Percentiles rank a stretch among this genome's conserved stretches.
phyloP scores from a whole-genome alignment of 2,329 filamentous ascomycete species.

The Talaromyces sp. region DNA sequence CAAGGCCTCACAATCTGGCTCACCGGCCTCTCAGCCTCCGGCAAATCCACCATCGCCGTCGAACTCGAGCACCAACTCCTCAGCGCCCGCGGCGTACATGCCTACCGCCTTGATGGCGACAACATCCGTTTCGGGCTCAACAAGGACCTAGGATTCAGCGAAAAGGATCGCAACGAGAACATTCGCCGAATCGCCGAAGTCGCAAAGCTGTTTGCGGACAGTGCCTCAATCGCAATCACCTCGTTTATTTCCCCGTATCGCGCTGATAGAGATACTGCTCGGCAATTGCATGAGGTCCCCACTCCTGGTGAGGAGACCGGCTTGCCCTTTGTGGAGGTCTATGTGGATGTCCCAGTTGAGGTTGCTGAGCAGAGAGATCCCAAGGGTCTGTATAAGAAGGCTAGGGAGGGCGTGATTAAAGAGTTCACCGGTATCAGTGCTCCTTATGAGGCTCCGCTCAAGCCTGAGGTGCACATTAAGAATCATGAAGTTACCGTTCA shows the following conservation, averaged over 20 bases:
- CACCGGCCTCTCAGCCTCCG: conserved; percentile 90
- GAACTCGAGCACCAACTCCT: conserved; percentile 96
- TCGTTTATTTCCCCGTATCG: conserved; percentile 96
- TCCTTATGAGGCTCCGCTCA: conserved; percentile 85
- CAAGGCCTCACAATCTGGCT: conserved; percentile 95
- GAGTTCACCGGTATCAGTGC: conserved; percentile 95
- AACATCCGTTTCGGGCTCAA: conserved; percentile 98
- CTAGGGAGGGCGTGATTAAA: conserved; percentile 85
- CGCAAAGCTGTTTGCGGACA: conserved; percentile 93
- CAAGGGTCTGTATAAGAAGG: conserved; percentile 98
- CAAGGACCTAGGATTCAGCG: conserved; percentile 93
- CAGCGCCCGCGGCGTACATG: conserved; percentile 62
- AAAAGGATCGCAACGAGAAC: conserved; percentile 93
- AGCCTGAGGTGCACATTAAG: conserved; percentile 80
- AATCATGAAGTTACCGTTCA: conserved; percentile 78
- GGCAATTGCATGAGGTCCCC: conserved; percentile 67
- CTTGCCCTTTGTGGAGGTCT: conserved; percentile 89
- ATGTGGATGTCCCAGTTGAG: conserved; percentile 83
- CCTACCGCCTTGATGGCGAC: conserved; percentile 95
- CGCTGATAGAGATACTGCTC: conserved; percentile 76
- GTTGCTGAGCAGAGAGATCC: conserved; percentile 93
- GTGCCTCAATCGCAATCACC: conserved; percentile 78
- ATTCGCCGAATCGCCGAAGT: conserved; percentile 96
- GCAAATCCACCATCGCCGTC: conserved; percentile 94
- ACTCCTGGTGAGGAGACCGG: conserved; percentile 54